Evolutionary conservation across 2,329 filamentous ascomycete genomes (phyloP).

Genomic region (Sarocladiaceae sp.): DNA sequence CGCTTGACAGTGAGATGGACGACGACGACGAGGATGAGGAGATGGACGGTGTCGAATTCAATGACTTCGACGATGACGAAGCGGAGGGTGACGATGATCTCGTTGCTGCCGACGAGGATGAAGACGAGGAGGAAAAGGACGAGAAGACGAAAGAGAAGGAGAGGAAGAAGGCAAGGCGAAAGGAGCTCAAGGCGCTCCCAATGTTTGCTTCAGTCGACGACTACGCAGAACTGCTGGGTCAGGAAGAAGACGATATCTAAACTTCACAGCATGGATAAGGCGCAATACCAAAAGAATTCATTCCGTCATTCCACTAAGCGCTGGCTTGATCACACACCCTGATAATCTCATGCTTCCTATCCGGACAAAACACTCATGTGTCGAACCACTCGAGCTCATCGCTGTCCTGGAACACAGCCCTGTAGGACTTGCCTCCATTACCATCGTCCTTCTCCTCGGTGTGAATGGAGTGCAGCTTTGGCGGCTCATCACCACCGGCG

Average conservation of each 20-base stretch:
- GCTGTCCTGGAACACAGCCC: slow-evolving; percentile 84
- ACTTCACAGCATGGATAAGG: neutral
- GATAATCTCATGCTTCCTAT: neutral
- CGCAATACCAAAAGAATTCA: neutral
- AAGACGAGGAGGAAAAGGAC: slow-evolving; percentile 52
- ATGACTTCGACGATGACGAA: slow-evolving; percentile 48
- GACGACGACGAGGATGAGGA: slow-evolving; percentile 37
- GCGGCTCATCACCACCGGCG: slow-evolving; percentile 77
- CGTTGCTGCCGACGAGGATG: slow-evolving; percentile 21
- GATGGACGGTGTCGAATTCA: slow-evolving; percentile 29
- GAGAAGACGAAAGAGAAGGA: slow-evolving; percentile 26
- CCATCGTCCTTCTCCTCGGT: slow-evolving; percentile 90
- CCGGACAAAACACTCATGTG: slow-evolving; percentile 25
- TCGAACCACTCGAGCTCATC: slow-evolving; percentile 69
- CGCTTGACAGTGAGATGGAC: slow-evolving; percentile 38
- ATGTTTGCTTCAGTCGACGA: slow-evolving; percentile 92
- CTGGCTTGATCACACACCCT: neutral
- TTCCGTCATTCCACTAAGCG: neutral
- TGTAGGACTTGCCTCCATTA: slow-evolving; percentile 87
- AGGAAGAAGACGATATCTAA: slow-evolving; percentile 53
- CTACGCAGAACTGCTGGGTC: slow-evolving; percentile 77
- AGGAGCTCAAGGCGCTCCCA: slow-evolving; percentile 81
- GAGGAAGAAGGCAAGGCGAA: slow-evolving; percentile 53
- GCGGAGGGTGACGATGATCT: slow-evolving; percentile 39
- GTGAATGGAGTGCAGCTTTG: slow-evolving; percentile 88